Conservation (phyloP, 345 rosid genomes). For the Sonneratia alba region DNA sequence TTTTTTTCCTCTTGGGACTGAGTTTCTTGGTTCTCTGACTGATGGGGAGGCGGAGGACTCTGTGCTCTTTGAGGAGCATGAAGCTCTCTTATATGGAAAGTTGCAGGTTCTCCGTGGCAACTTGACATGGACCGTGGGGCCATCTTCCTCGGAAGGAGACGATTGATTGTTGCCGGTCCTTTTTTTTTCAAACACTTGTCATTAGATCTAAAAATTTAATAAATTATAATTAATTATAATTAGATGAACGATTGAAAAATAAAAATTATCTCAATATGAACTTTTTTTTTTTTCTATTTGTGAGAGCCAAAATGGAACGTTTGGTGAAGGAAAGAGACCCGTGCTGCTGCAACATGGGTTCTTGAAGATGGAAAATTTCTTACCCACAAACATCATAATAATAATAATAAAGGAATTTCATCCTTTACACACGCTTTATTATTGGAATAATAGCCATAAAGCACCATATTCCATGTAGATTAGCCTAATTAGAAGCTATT, state of each 20-base stretch:
- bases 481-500: not conserved
- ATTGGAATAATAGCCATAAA: not conserved
- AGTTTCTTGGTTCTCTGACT: not conserved
- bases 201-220: too few relatives aligned
- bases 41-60: not conserved
- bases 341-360: not conserved
- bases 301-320: too few relatives aligned
- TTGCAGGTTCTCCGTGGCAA: not conserved
- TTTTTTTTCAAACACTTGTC: too few relatives aligned
- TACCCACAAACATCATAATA: too few relatives aligned
- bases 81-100: not conserved
- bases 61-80: not conserved
- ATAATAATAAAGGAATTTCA: not conserved
- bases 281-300: too few relatives aligned
- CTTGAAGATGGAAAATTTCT: not conserved
- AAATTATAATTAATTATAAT: too few relatives aligned
- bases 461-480: not conserved
- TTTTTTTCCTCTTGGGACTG: not conserved
- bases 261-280: too few relatives aligned
- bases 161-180: not conserved
- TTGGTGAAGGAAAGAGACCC: too few relatives aligned
- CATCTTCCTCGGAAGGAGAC: not conserved
- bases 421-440: not conserved
- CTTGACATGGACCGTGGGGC: not conserved
- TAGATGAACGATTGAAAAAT: too few relatives aligned